phyloP scores from a whole-genome alignment of 2,329 filamentous ascomycete genomes.

The Fusarium torreyae region DNA sequence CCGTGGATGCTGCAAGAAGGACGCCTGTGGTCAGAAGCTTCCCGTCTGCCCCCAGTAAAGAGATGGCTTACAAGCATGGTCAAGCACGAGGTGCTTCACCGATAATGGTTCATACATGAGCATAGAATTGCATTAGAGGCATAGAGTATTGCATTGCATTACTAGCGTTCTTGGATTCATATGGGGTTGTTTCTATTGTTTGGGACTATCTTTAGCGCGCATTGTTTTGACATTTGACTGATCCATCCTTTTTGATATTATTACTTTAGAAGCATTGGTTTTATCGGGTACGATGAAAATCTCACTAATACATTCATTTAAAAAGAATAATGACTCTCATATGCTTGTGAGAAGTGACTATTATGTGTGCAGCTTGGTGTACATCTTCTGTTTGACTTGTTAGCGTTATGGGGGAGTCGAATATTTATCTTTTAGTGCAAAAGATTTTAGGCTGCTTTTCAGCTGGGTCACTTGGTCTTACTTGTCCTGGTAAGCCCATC shows the following conservation, averaged over 20 bases:
- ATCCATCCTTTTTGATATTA: slow-evolving; percentile 15
- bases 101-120: slow-evolving; percentile 1
- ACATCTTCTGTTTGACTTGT: too few species aligned
- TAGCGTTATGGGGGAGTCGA: too few species aligned
- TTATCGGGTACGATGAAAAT: slow-evolving; percentile 31
- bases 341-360: neutral
- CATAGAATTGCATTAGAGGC: slow-evolving; percentile 21
- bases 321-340: neutral
- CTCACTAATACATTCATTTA: slow-evolving; percentile 40
- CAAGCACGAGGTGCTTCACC: neutral
- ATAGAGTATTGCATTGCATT: slow-evolving; percentile 12
- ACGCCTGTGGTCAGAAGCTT: slow-evolving; percentile 29
- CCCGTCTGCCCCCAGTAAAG: slow-evolving; percentile 39
- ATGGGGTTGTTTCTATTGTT: slow-evolving; percentile 14
- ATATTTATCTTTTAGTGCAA: too few species aligned
- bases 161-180: neutral
- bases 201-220: slow-evolving; percentile 12
- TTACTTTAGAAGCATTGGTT: slow-evolving; percentile 30
- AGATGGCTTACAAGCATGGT: neutral
- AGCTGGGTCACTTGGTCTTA: too few species aligned
- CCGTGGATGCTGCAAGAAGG: slow-evolving; percentile 41
- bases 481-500: too few species aligned
- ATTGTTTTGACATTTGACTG: slow-evolving; percentile 27
- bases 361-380: too few species aligned
- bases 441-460: too few species aligned